Base-by-base conservation (phyloP, 2,329 filamentous ascomycete genomes). In the Ophiostoma tasmaniense region DNA sequence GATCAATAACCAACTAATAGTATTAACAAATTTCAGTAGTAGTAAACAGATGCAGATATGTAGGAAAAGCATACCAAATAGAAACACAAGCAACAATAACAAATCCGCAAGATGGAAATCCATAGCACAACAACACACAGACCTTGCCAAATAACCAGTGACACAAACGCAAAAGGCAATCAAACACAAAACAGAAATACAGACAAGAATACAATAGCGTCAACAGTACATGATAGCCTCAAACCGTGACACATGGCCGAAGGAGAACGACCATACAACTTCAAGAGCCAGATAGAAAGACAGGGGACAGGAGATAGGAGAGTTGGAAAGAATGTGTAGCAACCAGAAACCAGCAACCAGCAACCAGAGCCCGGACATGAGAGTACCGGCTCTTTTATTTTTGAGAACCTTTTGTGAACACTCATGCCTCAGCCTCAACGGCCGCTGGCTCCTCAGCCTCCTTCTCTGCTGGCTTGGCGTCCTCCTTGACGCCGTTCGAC, bases 401-500 rank as follows among this genome's bases (percentile, higher is more conserved):
- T 25, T 55, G 6, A 22, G n/a, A 25, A 13, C 17, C 22, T 55
- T 55, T 10, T 22, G 50, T 55, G 17, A 45, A n/a, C 6, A 45
- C 42, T 55, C 66, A 73, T 45, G 72, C 72, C 37, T 71, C 17
- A 13, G 72, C 67, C 62, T 73, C 72, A 30, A 73, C 71, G 59
- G 69, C 68, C n/a, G 66, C 61, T n/a, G 61, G 33, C 17, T 30
- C n/a, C 35, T 45, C 70, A 28, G 13, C 70, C 70, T 70, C 70
- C 70, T 62, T 70, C 68, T 71, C 69, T 55, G 68, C 62, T 59
- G 66, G 37, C 55, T 68, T 64, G n/a, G 20, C 66, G 45, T 61
- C 50, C 11, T 67, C 71, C 72, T 78, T 75, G 37, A 76, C 74
- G 25, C 73, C 74, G 72, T 77, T 77, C 73, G 80, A 77, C 66